Conservation (phyloP, 139 green algal species). For the Trebouxia sp. region DNA sequence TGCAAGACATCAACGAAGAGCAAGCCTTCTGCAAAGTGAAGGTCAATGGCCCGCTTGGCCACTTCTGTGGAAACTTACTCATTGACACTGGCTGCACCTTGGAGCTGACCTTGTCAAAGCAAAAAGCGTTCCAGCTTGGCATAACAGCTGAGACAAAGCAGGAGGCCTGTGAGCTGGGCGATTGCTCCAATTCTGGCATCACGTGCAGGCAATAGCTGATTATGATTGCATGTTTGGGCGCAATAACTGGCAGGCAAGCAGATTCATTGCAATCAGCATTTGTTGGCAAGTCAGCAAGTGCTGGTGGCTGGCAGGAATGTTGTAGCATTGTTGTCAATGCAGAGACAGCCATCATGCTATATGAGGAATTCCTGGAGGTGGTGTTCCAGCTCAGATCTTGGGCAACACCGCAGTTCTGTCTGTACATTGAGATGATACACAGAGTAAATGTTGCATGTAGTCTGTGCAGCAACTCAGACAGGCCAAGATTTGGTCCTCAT, state of each 20-base stretch:
- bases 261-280: slow-evolving; percentile 11
- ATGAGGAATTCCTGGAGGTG: too few relatives aligned
- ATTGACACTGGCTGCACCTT: slow-evolving; percentile 8
- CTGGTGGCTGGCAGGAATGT: not conserved
- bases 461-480: not conserved
- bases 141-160: not conserved
- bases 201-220: not conserved
- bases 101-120: slow-evolving; percentile 2
- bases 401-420: not conserved
- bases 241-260: slow-evolving; percentile 1
- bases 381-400: not conserved
- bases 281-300: slow-evolving; percentile 12
- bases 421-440: not conserved
- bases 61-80: not conserved
- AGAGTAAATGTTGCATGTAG: not conserved
- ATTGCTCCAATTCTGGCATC: not conserved
- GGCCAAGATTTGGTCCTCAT: slow-evolving; percentile 2
- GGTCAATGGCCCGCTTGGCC: slow-evolving; percentile 8
- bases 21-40: slow-evolving; percentile 12
- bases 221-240: not conserved
- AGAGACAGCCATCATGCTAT: not conserved
- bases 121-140: slow-evolving; percentile 5
- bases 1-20: too few relatives aligned
- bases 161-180: not conserved
- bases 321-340: not conserved